These are phyloP conservation scores for Geotrichum carabidarum DNA, from an alignment of 1,139 yeast genomes.

Conservation along the genomic window DNA sequence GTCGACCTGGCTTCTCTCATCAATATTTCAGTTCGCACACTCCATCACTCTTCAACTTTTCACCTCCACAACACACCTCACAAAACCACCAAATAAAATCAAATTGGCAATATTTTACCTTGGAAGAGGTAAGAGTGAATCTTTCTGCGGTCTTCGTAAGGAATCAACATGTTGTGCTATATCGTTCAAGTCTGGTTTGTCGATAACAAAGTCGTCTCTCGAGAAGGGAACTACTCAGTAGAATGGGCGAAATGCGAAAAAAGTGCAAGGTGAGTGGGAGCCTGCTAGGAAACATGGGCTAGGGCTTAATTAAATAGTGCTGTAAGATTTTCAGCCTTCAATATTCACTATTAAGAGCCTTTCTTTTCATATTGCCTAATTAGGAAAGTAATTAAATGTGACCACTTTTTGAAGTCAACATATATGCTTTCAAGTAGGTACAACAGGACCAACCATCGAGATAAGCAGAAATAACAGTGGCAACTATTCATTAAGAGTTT, in stretches of 20 bases:
- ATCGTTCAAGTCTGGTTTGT: constrained; percentile 1
- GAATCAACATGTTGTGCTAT: constrained; percentile 80
- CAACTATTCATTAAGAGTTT: too few relatives aligned
- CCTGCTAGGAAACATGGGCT: neutral
- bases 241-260: constrained; percentile 1
- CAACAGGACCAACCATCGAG: too few relatives aligned
- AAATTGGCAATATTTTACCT: constrained; percentile 55
- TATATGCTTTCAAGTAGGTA: neutral
- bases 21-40: neutral
- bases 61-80: neutral
- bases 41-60: neutral
- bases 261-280: neutral
- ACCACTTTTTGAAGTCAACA: neutral
- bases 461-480: too few relatives aligned
- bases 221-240: neutral
- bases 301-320: neutral
- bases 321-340: neutral
- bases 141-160: constrained; percentile 99
- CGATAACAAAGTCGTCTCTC: neutral
- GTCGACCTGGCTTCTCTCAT: too few relatives aligned
- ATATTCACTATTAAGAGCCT: neutral
- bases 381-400: neutral
- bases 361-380: neutral
- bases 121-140: constrained; percentile 98
- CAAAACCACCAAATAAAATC: neutral